Base-by-base conservation (phyloP, 2,329 filamentous ascomycete genomes). In the Neodidymelliopsis sp. region DNA sequence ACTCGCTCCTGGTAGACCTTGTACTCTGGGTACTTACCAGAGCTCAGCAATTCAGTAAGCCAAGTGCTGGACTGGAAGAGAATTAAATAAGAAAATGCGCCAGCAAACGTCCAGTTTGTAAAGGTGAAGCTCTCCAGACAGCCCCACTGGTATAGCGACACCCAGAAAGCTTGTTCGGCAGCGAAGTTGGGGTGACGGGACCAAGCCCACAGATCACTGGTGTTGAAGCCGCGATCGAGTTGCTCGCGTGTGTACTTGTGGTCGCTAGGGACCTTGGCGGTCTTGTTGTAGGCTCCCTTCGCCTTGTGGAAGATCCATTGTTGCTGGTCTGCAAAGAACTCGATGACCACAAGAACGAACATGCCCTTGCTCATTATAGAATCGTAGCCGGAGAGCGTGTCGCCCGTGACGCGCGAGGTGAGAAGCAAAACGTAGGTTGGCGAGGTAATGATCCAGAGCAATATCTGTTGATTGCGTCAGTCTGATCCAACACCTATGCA, bases 141-240 rank as follows among this genome's bases (percentile, higher is more conserved):
- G 59, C 83, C 85, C 94, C 93, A 99, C 65, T 90, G 84, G 73
- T 97, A 97, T 41, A 97, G 74, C 7, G 85, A 77, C 43, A 96
- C 80, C 94, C 94, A 99, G 63, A 97, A 85, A 22, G 85, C 79
- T 75, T 97, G 94, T 75, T 99, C 94, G 4, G 90, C 90, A 4
- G 89, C 85, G 67, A 97, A 99, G 73, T 99, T 99, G 36, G 94
- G 94, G 72, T 99, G 95, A 34, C 94, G 84, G 61, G 88, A 93
- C 77, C 87, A 91, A 0, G 86, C 87, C 87, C 90, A 99, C 6
- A 99, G 79, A 0, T 94, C 94, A 4, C 81, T 84, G 7, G 90
- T 88, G 57, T 89, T 81, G 75, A 99, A 99, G 30, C 94, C 94
- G 27, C 93, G 88, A 57, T 97, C 90, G 19, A 99, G 83, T 43